Conservation (phyloP, 768 basidiomycete genomes). For the Lyophyllum atratum region DNA sequence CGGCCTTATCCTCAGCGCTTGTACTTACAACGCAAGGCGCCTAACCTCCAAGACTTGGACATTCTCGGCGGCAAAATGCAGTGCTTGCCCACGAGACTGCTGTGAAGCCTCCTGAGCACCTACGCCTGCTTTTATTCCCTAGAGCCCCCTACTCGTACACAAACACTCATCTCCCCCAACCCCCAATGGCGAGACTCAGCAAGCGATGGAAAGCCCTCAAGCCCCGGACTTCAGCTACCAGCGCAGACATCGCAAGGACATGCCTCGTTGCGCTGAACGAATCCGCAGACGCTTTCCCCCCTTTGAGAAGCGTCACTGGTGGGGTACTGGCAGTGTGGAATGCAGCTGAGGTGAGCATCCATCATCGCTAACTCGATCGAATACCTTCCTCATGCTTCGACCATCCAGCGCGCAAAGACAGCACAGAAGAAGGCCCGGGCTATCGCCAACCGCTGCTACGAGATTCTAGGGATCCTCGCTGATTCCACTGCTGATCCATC, state of each 20-base stretch:
- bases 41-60: no score
- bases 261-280: background rate
- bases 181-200: no score
- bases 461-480: background rate
- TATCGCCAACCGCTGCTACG: background rate
- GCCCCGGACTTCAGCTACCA: background rate
- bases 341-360: background rate
- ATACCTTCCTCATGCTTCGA: background rate
- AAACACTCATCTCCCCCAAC: no score
- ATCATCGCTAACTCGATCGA: background rate
- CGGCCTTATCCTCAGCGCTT: no score
- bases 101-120: no score
- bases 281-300: background rate
- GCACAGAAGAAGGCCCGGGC: background rate
- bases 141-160: no score
- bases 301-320: background rate
- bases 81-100: no score
- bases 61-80: no score
- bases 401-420: background rate
- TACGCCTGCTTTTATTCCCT: no score
- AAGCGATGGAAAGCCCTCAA: background rate
- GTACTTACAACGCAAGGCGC: no score
- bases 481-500: background rate
- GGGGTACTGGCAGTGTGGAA: conserved; percentile 1
- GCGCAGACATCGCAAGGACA: background rate